Evolutionary conservation across 805 yeast genomes (phyloP).

Genomic region (Sugiyamaella lignohabitans): DNA sequence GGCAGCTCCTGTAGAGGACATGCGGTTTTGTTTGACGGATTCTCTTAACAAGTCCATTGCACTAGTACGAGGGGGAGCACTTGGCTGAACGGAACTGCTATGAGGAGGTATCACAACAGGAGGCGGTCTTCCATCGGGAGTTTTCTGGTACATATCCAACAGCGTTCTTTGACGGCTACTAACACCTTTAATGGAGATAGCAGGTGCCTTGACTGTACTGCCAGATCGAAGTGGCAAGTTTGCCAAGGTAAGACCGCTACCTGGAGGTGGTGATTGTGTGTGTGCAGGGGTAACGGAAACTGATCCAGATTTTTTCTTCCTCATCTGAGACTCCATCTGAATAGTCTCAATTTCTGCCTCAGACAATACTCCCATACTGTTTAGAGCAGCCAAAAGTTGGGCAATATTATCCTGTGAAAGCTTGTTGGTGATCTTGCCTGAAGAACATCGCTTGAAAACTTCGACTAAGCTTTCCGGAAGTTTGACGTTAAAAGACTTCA

Average conservation of each 20-base stretch:
- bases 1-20: constrained; percentile 8
- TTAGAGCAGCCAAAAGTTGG: constrained; percentile 42
- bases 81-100: constrained; percentile 1
- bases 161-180: constrained; percentile 3
- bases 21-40: constrained; percentile 17
- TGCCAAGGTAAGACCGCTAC: too few species aligned
- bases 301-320: constrained; percentile 1
- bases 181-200: neutral
- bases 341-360: constrained; percentile 15
- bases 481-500: constrained; percentile 35
- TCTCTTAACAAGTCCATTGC: constrained; percentile 18
- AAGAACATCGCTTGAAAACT: constrained; percentile 37
- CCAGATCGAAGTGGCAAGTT: too few species aligned
- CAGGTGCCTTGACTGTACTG: too few species aligned
- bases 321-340: neutral
- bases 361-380: constrained; percentile 8
- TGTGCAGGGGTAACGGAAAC: neutral
- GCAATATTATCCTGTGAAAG: constrained; percentile 59
- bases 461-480: constrained; percentile 50
- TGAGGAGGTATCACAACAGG: constrained; percentile 9
- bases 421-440: constrained; percentile 63
- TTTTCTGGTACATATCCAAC: constrained; percentile 3
- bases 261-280: neutral
- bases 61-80: constrained; percentile 11
- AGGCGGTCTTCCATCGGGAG: constrained; percentile 12